Conservation (phyloP, 1,139 yeast genomes). For the Kodamaea alishanica region DNA sequence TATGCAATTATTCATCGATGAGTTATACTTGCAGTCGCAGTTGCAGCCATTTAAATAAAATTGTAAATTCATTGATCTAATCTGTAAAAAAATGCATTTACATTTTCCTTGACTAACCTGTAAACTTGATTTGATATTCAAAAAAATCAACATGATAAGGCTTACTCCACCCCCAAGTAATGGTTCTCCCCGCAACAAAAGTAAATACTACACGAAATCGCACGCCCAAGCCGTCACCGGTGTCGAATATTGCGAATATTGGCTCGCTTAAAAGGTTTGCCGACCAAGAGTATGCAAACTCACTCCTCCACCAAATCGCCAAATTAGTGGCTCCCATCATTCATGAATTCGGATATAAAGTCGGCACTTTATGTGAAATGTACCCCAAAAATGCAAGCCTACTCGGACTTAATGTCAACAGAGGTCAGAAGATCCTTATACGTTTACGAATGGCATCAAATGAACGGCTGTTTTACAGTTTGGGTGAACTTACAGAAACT, state of each 20-base stretch:
- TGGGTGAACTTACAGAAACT: constrained; percentile 72
- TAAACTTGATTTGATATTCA: not conserved
- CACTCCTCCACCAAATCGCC: constrained; percentile 59
- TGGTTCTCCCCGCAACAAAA: constrained; percentile 1
- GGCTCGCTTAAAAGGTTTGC: constrained; percentile 56
- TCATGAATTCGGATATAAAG: constrained; percentile 61
- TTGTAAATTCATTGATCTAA: too few relatives aligned
- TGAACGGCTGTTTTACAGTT: constrained; percentile 56
- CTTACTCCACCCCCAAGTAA: not conserved
- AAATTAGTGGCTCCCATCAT: constrained; percentile 70
- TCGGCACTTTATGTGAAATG: constrained; percentile 74
- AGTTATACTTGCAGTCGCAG: constrained; percentile 22
- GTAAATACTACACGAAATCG: constrained; percentile 3
- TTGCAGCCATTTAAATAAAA: constrained; percentile 10
- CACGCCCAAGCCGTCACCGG: constrained; percentile 36
- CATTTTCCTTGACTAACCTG: not conserved
- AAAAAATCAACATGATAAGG: not conserved
- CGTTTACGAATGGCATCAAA: constrained; percentile 63
- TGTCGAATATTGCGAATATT: constrained; percentile 46
- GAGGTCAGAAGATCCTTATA: constrained; percentile 72
- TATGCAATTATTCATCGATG: constrained; percentile 44
- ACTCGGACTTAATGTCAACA: constrained; percentile 81
- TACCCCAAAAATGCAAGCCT: constrained; percentile 67
- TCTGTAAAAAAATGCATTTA: not conserved
- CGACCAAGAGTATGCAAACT: constrained; percentile 53